Conservation (phyloP, 2,329 filamentous ascomycete genomes). For the Cercospora nicotianae region DNA sequence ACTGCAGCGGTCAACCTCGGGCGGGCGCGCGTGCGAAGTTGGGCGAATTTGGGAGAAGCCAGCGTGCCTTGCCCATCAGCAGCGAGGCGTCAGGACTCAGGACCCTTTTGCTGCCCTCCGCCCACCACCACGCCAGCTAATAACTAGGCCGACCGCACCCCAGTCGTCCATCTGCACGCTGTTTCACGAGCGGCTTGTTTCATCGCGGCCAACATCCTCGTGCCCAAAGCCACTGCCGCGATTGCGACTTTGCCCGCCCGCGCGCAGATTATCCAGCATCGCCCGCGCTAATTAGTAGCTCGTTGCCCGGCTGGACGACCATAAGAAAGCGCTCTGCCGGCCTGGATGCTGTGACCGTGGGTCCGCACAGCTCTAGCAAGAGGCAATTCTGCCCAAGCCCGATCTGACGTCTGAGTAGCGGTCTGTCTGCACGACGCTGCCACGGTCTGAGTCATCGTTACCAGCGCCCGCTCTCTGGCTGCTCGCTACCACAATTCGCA, state of each 20-base stretch:
- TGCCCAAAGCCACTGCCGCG: slow-evolving; percentile 1
- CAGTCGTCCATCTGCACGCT: slow-evolving; percentile 2
- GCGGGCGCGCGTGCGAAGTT: slow-evolving; percentile 5
- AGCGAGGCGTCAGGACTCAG: neutral
- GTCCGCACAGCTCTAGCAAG: slow-evolving; percentile 6
- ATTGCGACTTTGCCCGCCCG: slow-evolving; percentile 2
- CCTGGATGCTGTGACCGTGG: slow-evolving; percentile 1
- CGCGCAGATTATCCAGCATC: neutral
- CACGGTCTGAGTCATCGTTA: neutral
- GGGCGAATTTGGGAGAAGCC: neutral
- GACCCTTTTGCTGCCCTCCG: neutral
- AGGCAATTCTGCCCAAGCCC: neutral
- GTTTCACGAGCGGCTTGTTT: slow-evolving; percentile 4
- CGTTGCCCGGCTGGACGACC: neutral
- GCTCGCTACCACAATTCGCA: slow-evolving; percentile 2
- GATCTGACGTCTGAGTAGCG: slow-evolving; percentile 2
- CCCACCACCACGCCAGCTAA: neutral
- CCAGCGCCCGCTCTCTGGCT: neutral
- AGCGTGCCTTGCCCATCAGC: neutral
- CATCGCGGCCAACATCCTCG: neutral
- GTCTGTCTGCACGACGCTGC: slow-evolving; percentile 9
- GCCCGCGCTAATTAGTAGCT: slow-evolving; percentile 2
- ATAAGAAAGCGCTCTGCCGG: neutral
- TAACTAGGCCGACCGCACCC: neutral
- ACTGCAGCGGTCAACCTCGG: slow-evolving; percentile 10